A percentile compares a stretch with the other conserved stretches of the same genome.
phyloP scores from a whole-genome alignment of 2,329 filamentous ascomycete genomes.

The Botrytis medusae region DNA sequence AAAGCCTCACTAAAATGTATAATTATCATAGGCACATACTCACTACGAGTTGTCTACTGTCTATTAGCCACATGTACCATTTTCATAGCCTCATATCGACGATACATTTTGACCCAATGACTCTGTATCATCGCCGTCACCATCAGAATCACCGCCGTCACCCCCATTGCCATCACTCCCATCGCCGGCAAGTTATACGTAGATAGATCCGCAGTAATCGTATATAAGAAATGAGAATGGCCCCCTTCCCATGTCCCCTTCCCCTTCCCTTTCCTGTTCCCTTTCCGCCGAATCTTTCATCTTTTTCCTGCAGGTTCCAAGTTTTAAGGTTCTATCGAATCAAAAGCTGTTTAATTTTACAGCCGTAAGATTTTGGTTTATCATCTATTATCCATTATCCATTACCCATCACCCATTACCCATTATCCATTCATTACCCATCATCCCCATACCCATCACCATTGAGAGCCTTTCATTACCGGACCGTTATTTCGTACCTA shows the following conservation, averaged over 20 bases:
- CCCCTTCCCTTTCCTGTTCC: background rate
- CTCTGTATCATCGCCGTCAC: background rate
- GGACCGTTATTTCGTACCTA: background rate
- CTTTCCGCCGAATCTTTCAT: background rate
- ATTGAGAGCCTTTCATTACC: background rate
- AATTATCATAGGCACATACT: background rate
- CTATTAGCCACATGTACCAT: background rate
- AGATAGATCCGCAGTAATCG: background rate
- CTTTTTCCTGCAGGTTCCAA: conserved; percentile 5
- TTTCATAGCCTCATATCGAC: background rate
- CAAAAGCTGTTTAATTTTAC: background rate
- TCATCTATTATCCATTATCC: background rate
- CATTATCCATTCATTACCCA: background rate
- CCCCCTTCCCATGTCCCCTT: background rate
- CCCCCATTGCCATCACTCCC: too few species aligned
- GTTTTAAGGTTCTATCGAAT: conserved; percentile 9
- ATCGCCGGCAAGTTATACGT: background rate
- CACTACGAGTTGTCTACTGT: too few species aligned
- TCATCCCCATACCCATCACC: background rate
- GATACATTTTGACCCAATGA: background rate
- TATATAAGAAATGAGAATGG: background rate
- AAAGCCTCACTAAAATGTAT: background rate
- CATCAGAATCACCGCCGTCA: too few species aligned
- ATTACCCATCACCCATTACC: too few species aligned
- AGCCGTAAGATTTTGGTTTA: background rate